A percentile compares a stretch with the other conserved stretches of the same genome.
Conservation (phyloP, 768 basidiomycete species). For the Obba rivulosa region DNA sequence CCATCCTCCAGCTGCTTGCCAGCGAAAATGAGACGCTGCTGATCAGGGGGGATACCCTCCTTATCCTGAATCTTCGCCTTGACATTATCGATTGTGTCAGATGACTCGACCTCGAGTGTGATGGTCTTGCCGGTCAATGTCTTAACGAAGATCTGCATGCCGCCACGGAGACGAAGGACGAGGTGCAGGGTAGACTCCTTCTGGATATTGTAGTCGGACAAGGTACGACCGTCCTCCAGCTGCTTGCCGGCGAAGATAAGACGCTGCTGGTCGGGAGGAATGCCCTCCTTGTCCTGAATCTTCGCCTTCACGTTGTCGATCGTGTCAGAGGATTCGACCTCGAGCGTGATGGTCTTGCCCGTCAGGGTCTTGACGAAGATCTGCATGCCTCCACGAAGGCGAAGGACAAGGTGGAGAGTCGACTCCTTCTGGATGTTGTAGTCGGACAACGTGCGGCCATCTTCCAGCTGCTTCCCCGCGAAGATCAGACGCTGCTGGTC, state of each 20-base stretch:
- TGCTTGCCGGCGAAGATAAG: constrained; percentile 83
- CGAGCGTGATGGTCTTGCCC: constrained; percentile 74
- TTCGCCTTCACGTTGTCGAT: constrained; percentile 74
- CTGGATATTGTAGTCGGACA: constrained; percentile 91
- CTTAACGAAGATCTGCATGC: constrained; percentile 88
- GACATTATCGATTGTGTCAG: constrained; percentile 72
- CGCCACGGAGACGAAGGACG: constrained; percentile 62
- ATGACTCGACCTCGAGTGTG: constrained; percentile 81
- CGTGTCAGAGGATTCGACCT: constrained; percentile 67
- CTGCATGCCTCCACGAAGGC: constrained; percentile 86
- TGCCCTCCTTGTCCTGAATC: constrained; percentile 87
- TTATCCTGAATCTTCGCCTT: constrained; percentile 86
- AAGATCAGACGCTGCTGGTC: constrained; percentile 99
- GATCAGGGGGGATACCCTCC: constrained; percentile 84
- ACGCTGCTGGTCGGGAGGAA: constrained; percentile 75
- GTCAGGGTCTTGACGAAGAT: constrained; percentile 56
- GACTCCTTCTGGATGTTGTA: constrained; percentile 99
- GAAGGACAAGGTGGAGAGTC: constrained; percentile 94
- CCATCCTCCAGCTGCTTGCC: constrained; percentile 96
- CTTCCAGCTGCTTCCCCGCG: constrained; percentile 98
- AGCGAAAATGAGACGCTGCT: constrained; percentile 94
- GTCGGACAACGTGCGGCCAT: constrained; percentile 92
- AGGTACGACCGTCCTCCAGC: constrained; percentile 76
- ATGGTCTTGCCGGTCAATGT: constrained; percentile 88
- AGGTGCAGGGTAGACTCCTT: constrained; percentile 92